Conservation (phyloP, 2,329 filamentous ascomycete species). For the Fusarium falciforme region DNA sequence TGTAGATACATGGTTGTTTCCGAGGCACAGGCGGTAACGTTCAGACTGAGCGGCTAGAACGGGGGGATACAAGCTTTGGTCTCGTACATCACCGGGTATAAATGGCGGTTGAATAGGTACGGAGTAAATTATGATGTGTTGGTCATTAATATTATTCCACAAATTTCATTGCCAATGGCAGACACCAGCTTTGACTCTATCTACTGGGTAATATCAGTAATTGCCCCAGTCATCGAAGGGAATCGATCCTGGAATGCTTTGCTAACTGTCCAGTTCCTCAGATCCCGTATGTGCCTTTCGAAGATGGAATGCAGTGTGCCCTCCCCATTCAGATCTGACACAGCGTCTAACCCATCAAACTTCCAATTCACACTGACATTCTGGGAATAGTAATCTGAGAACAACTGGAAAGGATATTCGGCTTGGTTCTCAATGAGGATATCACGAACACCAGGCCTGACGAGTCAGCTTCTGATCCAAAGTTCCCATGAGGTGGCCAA, state of each 20-base stretch:
- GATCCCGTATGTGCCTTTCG: neutral
- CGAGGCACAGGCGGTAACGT: neutral
- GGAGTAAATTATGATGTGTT: neutral
- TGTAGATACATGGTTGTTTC: neutral
- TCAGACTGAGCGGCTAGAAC: too few species aligned
- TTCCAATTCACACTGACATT: neutral
- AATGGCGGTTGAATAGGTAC: too few species aligned
- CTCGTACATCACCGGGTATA: too few species aligned
- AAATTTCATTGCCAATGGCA: neutral
- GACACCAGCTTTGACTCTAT: neutral
- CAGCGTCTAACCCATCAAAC: neutral
- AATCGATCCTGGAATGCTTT: neutral
- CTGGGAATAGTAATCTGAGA: neutral
- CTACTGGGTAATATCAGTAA: neutral
- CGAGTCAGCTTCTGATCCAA: neutral
- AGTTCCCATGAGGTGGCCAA: neutral
- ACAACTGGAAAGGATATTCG: neutral
- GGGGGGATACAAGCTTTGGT: too few species aligned
- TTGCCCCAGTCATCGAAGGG: neutral
- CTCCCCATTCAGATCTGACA: neutral
- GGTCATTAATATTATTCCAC: neutral
- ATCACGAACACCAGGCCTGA: neutral
- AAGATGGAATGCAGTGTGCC: neutral
- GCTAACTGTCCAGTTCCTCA: neutral
- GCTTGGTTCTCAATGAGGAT: neutral